Evolutionary conservation across 2,329 filamentous ascomycete species (phyloP).

Genomic region (Fusarium metavorans): DNA sequence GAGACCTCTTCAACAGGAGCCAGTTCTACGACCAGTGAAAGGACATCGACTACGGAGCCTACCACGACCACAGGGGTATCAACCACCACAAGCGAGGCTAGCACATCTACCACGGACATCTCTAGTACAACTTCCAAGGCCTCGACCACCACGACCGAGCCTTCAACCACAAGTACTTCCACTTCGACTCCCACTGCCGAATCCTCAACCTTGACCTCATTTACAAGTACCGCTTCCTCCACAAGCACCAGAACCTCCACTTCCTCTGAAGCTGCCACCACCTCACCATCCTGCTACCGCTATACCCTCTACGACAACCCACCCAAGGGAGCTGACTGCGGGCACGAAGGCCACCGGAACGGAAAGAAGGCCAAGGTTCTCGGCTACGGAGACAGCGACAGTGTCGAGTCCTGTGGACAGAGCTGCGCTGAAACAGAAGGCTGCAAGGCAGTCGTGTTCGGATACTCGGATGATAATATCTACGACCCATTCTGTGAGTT

Average conservation of each 20-base stretch:
- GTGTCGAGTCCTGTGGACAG: constrained; percentile 29
- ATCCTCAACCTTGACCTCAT: not conserved
- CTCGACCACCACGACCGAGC: not conserved
- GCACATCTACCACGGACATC: not conserved
- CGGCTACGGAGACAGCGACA: constrained; percentile 24
- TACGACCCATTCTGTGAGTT: constrained; percentile 32
- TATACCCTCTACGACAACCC: constrained; percentile 25
- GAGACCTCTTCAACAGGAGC: not conserved
- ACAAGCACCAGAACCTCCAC: constrained; percentile 4
- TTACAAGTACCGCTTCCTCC: not conserved
- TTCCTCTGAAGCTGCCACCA: not conserved
- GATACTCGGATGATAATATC: constrained; percentile 23
- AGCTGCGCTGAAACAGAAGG: constrained; percentile 20
- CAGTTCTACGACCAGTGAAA: not conserved
- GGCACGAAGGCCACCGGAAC: constrained; percentile 12
- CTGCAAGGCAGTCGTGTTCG: constrained; percentile 26
- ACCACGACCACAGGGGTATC: not conserved
- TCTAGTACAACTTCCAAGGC: not conserved
- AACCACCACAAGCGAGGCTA: not conserved
- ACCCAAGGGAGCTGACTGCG: constrained; percentile 11
- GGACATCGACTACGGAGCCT: not conserved
- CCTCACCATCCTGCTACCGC: constrained; percentile 27
- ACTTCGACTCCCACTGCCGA: not conserved
- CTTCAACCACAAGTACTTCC: constrained; percentile 4
- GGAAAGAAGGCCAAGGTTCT: constrained; percentile 24